phyloP scores from a whole-genome alignment of 2,329 filamentous ascomycete species.

The Colletotrichum navitas region DNA sequence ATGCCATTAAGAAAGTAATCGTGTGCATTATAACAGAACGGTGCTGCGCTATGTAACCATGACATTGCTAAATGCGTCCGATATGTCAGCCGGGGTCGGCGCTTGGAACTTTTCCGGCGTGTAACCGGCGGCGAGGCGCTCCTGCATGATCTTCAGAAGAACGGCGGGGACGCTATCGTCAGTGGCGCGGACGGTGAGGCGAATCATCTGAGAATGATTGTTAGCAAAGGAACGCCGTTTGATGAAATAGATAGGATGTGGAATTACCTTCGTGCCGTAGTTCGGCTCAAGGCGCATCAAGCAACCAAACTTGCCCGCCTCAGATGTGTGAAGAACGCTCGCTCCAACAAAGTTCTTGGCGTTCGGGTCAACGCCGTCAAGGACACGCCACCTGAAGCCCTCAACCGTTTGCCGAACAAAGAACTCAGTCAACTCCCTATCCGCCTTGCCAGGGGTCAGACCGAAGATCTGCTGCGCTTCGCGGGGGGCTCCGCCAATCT shows the following conservation, averaged over 20 bases:
- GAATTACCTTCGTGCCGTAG: conserved; percentile 82
- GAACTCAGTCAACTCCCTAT: conserved; percentile 74
- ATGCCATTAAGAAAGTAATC: conserved; percentile 30
- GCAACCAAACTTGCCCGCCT: conserved; percentile 93
- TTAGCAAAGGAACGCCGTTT: conserved; percentile 19
- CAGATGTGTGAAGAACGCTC: conserved; percentile 84
- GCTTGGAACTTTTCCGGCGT: conserved; percentile 56
- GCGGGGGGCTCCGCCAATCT: conserved; percentile 89
- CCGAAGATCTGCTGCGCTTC: conserved; percentile 92
- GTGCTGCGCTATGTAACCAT: conserved; percentile 57
- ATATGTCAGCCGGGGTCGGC: conserved; percentile 64
- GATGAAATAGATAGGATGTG: not conserved
- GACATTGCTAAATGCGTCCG: conserved; percentile 67
- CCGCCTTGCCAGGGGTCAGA: conserved; percentile 65
- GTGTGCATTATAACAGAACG: conserved; percentile 17
- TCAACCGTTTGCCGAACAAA: conserved; percentile 81
- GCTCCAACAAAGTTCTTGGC: conserved; percentile 93
- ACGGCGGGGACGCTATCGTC: conserved; percentile 88
- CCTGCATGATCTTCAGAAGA: conserved; percentile 88
- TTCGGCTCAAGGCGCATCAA: conserved; percentile 95
- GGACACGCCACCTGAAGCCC: conserved; percentile 89
- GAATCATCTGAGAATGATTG: conserved; percentile 81
- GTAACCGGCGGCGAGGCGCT: conserved; percentile 74
- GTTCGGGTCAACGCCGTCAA: conserved; percentile 91
- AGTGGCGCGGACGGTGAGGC: conserved; percentile 92